phyloP scores from a whole-genome alignment of 495 filamentous ascomycete genomes.

The Neurospora sp. region DNA sequence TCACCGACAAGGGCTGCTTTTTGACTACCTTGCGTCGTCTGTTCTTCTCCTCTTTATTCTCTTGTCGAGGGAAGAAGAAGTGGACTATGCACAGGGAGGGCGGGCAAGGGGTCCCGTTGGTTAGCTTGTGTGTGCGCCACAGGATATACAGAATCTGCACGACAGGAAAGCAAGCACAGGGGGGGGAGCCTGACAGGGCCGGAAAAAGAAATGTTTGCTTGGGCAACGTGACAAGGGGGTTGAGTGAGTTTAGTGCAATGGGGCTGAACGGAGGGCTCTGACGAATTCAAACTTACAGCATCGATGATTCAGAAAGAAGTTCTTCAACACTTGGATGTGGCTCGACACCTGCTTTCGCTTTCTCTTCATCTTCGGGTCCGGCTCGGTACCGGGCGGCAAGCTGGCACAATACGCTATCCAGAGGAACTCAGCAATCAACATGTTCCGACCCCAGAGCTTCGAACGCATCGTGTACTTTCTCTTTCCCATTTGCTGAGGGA shows the following conservation, averaged over 20 bases:
- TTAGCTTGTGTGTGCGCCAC: not conserved
- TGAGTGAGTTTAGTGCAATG: not conserved
- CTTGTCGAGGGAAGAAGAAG: constrained; percentile 33
- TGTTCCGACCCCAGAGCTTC: constrained; percentile 77
- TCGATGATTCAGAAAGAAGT: constrained; percentile 43
- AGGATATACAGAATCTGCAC: not conserved
- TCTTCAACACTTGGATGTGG: constrained; percentile 94
- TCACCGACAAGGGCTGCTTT: not conserved
- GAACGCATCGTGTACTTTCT: constrained; percentile 64
- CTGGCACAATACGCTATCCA: constrained; percentile 39
- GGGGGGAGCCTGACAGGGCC: not conserved
- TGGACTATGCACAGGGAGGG: constrained; percentile 29
- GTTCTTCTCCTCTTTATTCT: constrained; percentile 11
- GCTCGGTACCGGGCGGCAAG: constrained; percentile 23
- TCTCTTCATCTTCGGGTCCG: constrained; percentile 31
- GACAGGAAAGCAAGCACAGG: constrained; percentile 4
- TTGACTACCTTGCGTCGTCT: not conserved
- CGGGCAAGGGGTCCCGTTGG: constrained; percentile 4
- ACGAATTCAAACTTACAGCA: constrained; percentile 17
- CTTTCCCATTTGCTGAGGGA: constrained; percentile 65
- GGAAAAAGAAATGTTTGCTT: not conserved
- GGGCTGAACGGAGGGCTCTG: not conserved
- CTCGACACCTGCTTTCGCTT: constrained; percentile 87
- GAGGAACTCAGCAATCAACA: constrained; percentile 80
- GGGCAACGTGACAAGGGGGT: not conserved